phyloP scores from a whole-genome alignment of 306 rosid species.

The Prunus salicina region DNA sequence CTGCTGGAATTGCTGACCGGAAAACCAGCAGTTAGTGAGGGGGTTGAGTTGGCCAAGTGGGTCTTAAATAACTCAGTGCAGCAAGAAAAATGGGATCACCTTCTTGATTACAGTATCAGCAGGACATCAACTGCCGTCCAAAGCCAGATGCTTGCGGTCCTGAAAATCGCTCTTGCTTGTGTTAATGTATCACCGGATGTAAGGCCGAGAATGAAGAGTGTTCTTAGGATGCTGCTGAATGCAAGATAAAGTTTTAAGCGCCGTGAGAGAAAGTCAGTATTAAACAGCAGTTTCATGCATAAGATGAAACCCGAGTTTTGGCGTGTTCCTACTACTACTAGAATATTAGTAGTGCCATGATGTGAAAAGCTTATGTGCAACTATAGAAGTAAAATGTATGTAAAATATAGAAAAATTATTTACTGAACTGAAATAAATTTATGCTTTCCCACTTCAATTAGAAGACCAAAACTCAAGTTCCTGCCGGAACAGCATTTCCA shows the following conservation, averaged over 20 bases:
- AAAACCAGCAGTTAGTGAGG: conserved; percentile 74
- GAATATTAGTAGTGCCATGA: background rate
- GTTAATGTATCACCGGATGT: conserved; percentile 57
- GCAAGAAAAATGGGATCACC: conserved; percentile 43
- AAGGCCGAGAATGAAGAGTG: conserved; percentile 89
- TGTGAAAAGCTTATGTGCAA: background rate
- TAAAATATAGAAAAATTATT: background rate
- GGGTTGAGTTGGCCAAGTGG: conserved; percentile 79
- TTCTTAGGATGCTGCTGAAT: conserved; percentile 67
- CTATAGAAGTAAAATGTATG: background rate
- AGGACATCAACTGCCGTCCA: conserved; percentile 56
- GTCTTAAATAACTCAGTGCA: conserved; percentile 42
- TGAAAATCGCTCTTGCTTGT: conserved; percentile 64
- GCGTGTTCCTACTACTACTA: background rate
- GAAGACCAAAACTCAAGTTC: background rate
- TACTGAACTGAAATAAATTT: background rate
- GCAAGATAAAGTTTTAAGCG: conserved; percentile 43
- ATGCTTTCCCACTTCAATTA: background rate
- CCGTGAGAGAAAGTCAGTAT: background rate
- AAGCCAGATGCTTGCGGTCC: conserved; percentile 75
- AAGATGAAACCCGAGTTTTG: background rate
- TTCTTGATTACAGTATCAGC: conserved; percentile 63
- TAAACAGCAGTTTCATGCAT: background rate
- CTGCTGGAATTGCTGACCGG: conserved; percentile 84
- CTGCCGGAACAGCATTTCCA: background rate